phyloP scores from a whole-genome alignment of 2,329 filamentous ascomycete genomes.

The Sarocladium brachiariae region DNA sequence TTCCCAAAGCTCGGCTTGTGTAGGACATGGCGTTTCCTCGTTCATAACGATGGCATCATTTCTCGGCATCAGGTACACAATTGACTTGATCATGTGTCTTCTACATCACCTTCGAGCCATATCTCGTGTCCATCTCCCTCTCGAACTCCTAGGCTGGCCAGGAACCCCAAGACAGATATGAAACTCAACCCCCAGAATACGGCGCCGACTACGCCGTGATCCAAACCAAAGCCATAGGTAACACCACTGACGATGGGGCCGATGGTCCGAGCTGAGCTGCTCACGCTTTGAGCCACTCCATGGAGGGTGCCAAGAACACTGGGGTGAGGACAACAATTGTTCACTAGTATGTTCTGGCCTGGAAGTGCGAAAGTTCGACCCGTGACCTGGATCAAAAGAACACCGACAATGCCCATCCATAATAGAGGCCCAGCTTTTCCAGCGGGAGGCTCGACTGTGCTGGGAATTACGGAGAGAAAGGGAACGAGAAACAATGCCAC shows the following conservation, averaged over 20 bases:
- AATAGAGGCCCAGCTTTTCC: constrained; percentile 47
- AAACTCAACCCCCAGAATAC: constrained; percentile 50
- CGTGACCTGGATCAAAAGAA: constrained; percentile 58
- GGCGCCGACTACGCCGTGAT: constrained; percentile 48
- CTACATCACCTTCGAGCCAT: constrained; percentile 50
- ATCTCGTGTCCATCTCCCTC: constrained; percentile 62
- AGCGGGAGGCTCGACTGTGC: constrained; percentile 39
- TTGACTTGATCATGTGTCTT: background rate
- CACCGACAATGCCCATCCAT: constrained; percentile 57
- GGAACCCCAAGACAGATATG: constrained; percentile 40
- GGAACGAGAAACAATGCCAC: constrained; percentile 63
- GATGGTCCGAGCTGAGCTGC: constrained; percentile 50
- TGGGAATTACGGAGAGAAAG: constrained; percentile 63
- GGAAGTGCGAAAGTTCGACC: constrained; percentile 57
- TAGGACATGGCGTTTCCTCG: constrained; percentile 1
- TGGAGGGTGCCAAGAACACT: constrained; percentile 41
- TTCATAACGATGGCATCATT: background rate
- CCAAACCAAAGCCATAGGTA: constrained; percentile 52
- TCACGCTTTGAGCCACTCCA: constrained; percentile 50
- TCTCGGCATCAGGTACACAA: background rate
- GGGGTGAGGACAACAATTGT: constrained; percentile 41
- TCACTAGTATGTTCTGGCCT: constrained; percentile 38
- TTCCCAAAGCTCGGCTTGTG: background rate
- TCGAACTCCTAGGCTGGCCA: constrained; percentile 47
- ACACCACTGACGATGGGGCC: constrained; percentile 55